A percentile compares a stretch with the other conserved stretches of the same genome.
phyloP scores from a whole-genome alignment of 2,329 filamentous ascomycete genomes.

The Penicillium psychrosexuale region DNA sequence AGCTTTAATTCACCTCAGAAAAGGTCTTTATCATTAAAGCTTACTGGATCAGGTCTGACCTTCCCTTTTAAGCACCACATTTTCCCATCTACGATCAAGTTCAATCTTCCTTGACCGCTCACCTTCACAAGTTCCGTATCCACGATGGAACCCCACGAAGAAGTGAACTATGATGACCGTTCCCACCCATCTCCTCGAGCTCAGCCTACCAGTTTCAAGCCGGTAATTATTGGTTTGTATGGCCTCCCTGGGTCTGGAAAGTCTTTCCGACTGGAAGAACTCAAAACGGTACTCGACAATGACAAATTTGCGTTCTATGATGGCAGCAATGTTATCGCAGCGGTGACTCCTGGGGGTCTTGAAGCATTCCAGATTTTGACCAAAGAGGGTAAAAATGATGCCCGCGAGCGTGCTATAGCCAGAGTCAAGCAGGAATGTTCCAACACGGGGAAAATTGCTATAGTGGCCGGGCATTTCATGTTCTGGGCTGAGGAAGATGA shows the following conservation, averaged over 20 bases:
- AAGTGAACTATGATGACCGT: too few relatives aligned
- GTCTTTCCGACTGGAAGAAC: conserved; percentile 43
- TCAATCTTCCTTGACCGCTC: too few relatives aligned
- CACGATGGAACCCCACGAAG: neutral
- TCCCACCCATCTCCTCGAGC: too few relatives aligned
- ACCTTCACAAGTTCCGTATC: neutral
- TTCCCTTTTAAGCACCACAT: neutral
- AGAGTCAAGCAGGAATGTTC: conserved; percentile 42
- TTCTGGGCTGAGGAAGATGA: conserved; percentile 47
- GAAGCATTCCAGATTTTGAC: conserved; percentile 45
- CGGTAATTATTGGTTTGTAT: conserved; percentile 53
- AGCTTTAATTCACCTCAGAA: neutral
- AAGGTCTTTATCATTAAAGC: neutral
- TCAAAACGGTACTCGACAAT: conserved; percentile 38
- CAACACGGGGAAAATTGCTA: conserved; percentile 33
- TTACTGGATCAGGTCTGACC: too few relatives aligned
- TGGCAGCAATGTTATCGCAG: conserved; percentile 50
- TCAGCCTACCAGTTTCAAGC: conserved; percentile 10
- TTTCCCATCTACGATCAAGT: neutral
- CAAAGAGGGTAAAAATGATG: conserved; percentile 36
- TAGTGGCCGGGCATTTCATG: conserved; percentile 57
- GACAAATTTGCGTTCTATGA: conserved; percentile 50
- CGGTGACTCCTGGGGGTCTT: conserved; percentile 48
- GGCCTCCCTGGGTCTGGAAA: conserved; percentile 57
- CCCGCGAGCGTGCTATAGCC: conserved; percentile 48